Evolutionary conservation across 352 stramenopile species (phyloP), one percentile per base, ranked within the genome.

Genomic region (Phytopythium cucurbitacearum): DNA sequence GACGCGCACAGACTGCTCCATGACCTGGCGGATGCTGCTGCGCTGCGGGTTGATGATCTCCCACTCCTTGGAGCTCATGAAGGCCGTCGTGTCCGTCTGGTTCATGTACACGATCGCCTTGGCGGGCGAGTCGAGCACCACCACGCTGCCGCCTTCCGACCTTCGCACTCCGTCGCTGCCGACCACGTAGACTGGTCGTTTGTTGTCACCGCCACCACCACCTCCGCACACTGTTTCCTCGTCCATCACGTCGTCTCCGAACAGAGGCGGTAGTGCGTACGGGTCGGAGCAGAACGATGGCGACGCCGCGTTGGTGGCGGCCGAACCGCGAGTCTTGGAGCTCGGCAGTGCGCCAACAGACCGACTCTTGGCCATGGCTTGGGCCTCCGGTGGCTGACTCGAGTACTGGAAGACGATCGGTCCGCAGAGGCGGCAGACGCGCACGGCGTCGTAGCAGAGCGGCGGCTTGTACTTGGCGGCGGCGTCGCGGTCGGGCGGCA

Each of bases 51-150:
- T 80, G 63, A 88, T 88, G 8, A 88, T 50, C 28, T 80, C 66
- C 77, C 77, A 88, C 57, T 88, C 77, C 44, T 88, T 88, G 12
- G 70, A 59, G 32, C 60, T 81, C 77, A 88, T 86, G 56, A 80
- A 83, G 28, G 62, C 64, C 11, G 56, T 58, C 7, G 62, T 60
- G 40, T 81, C 57, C 3, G 58, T 69, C 34, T 80, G 64, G 39
- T 76, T 68, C 1, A 70, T 73, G 51, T 88, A 86, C 51, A 88
- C 67, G 36, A 88, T 88, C 3, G 73, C 64, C 36, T 88, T 88
- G 15, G 68, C 70, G 1, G 68, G 54, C 8, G 58, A 86, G 32
- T 88, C 77, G 39, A 72, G 67, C 7, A 57, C 3, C 13, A 56
- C 56, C 5, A 62, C 54, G 28, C 51, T 50, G 9, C 49, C 43